Evolutionary conservation across 1,284 basidiomycete species (phyloP).

Genomic region (Ceratobasidium sp.): DNA sequence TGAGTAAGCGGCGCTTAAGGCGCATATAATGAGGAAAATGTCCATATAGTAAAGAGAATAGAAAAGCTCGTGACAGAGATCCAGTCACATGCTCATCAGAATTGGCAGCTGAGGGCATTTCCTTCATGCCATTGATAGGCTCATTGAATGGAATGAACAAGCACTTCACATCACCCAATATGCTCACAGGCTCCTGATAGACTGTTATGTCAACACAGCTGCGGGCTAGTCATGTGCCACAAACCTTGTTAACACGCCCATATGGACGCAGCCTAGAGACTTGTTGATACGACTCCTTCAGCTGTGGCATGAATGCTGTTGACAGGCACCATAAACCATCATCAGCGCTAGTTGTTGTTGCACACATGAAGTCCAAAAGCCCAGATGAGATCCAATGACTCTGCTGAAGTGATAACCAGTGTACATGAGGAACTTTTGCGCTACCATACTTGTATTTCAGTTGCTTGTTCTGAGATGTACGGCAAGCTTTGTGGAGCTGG

Average conservation of each 20-base stretch:
- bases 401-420: background rate
- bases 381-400: background rate
- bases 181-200: background rate
- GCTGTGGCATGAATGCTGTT: background rate
- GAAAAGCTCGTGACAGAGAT: too few species aligned
- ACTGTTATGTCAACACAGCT: background rate
- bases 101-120: background rate
- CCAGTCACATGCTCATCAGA: background rate
- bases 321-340: background rate
- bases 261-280: background rate
- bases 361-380: background rate
- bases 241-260: background rate
- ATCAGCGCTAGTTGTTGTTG: background rate
- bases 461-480: background rate
- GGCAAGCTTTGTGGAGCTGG: background rate
- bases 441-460: background rate
- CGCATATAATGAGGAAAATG: too few species aligned
- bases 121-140: background rate
- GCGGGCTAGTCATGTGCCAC: background rate
- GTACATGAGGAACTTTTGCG: background rate
- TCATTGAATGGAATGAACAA: slow-evolving; percentile 27
- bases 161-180: slow-evolving; percentile 1
- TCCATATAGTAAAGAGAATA: too few species aligned
- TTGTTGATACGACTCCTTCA: background rate
- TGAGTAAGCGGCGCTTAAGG: too few species aligned